These are phyloP conservation scores for Metschnikowia anglica DNA, from an alignment of 805 yeast species.

Conservation along the genomic window DNA sequence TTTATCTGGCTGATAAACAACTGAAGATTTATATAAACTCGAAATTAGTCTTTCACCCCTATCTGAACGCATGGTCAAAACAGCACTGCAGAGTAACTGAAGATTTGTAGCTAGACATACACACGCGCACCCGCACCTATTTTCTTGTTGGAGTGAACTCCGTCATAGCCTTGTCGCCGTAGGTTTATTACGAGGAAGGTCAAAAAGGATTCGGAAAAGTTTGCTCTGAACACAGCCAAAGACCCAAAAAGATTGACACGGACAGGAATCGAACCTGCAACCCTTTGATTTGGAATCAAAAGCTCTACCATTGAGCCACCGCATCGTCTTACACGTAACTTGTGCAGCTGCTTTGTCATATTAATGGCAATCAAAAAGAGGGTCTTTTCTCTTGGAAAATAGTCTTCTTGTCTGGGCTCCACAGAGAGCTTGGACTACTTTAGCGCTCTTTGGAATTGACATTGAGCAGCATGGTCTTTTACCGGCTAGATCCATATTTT, in stretches of 20 bases:
- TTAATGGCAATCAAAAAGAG: too few relatives aligned
- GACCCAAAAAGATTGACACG: constrained; percentile 19
- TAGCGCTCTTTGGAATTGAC: too few relatives aligned
- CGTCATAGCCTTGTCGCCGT: not conserved
- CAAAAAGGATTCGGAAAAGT: not conserved
- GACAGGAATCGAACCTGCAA: constrained; percentile 29
- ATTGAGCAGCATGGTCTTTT: too few relatives aligned
- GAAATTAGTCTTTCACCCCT: constrained; percentile 29
- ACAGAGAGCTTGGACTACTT: too few relatives aligned
- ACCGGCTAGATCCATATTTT: too few relatives aligned
- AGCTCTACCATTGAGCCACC: constrained; percentile 28
- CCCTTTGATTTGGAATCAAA: constrained; percentile 28
- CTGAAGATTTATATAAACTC: constrained; percentile 19
- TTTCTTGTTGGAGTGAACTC: not conserved
- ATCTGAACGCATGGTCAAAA: constrained; percentile 21
- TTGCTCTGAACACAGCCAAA: not conserved
- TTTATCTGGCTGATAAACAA: constrained; percentile 17
- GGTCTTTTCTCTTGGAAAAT: too few relatives aligned
- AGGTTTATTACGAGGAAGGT: not conserved
- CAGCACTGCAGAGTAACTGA: constrained; percentile 2
- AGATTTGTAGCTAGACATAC: not conserved
- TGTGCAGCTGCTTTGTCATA: too few relatives aligned
- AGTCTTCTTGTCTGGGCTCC: too few relatives aligned
- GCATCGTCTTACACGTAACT: constrained; percentile 21
- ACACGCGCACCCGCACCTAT: not conserved